Evolutionary conservation across 192 early-diverging fungal genomes (phyloP).

Genomic region (Gamsiella multidivaricata): DNA sequence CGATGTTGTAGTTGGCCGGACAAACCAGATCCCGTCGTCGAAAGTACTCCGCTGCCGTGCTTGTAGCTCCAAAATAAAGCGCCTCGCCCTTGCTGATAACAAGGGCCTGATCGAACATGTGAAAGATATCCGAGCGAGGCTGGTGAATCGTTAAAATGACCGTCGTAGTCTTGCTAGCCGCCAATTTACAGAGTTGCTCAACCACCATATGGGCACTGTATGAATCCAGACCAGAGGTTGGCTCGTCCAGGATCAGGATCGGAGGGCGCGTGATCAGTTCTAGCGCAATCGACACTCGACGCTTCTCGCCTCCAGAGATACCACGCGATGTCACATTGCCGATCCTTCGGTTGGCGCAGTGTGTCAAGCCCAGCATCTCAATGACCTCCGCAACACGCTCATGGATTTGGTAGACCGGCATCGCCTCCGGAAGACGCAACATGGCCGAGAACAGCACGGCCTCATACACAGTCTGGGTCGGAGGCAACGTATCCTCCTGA

Average conservation of each 20-base stretch:
- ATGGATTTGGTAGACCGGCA: constrained; percentile 60
- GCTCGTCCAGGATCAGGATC: constrained; percentile 87
- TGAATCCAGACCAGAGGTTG: constrained; percentile 81
- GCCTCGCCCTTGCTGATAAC: constrained; percentile 51
- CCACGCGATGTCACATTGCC: constrained; percentile 71
- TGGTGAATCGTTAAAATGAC: constrained; percentile 63
- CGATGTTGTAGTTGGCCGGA: constrained; percentile 54
- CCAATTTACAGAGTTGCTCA: constrained; percentile 67
- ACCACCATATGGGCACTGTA: constrained; percentile 77
- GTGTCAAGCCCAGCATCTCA: constrained; percentile 66
- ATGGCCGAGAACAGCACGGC: constrained; percentile 81
- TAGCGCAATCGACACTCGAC: constrained; percentile 69
- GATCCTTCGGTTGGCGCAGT: constrained; percentile 65
- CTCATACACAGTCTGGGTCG: constrained; percentile 77
- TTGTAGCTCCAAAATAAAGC: constrained; percentile 53
- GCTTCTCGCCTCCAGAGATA: constrained; percentile 76
- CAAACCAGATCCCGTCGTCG: constrained; percentile 39
- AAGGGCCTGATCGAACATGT: constrained; percentile 55
- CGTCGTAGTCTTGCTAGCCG: constrained; percentile 60
- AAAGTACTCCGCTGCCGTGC: constrained; percentile 53
- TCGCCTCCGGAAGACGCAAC: constrained; percentile 70
- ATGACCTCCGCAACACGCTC: constrained; percentile 68
- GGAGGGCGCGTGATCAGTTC: constrained; percentile 71
- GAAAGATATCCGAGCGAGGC: constrained; percentile 60
- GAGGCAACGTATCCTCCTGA: constrained; percentile 64